Conservation (phyloP, 495 filamentous ascomycete genomes). For the Massariosphaeria phaeospora region DNA sequence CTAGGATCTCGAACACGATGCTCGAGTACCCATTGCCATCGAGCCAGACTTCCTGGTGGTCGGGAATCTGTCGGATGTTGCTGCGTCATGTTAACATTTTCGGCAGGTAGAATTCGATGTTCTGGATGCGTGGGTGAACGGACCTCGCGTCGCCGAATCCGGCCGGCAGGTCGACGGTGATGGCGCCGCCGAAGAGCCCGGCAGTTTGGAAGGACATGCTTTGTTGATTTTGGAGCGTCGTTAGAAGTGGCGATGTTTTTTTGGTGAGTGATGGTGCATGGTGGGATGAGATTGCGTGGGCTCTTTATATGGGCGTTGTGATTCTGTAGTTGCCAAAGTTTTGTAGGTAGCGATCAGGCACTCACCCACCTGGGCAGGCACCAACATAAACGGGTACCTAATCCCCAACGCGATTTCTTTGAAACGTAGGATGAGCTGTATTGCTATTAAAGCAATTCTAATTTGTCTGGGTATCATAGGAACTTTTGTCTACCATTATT, state of each 20-base stretch:
- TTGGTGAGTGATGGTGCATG: not conserved
- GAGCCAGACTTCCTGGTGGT: conserved; percentile 92
- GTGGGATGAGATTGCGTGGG: not conserved
- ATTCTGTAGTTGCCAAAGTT: conserved; percentile 1
- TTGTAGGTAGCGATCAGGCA: conserved; percentile 30
- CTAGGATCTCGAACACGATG: conserved; percentile 83
- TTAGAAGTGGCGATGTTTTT: not conserved
- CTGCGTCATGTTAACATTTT: conserved; percentile 43
- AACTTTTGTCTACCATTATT: conserved; percentile 5
- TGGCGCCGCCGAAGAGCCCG: conserved; percentile 76
- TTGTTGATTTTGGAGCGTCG: not conserved
- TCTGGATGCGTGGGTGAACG: conserved; percentile 28
- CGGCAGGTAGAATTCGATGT: conserved; percentile 3
- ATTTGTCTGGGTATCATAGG: conserved; percentile 21
- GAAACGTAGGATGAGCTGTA: not conserved
- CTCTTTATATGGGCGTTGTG: conserved; percentile 9
- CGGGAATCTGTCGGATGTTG: conserved; percentile 80
- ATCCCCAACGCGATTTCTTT: not conserved
- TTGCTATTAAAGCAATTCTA: not conserved
- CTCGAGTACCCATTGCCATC: conserved; percentile 69
- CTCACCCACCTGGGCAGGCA: too few relatives aligned
- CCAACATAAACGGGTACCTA: conserved; percentile 22
- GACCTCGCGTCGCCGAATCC: conserved; percentile 80
- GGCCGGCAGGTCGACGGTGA: conserved; percentile 64
- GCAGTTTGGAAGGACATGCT: conserved; percentile 49